phyloP scores from a whole-genome alignment of 1,139 yeast species.

The Pneumocystis carinii region DNA sequence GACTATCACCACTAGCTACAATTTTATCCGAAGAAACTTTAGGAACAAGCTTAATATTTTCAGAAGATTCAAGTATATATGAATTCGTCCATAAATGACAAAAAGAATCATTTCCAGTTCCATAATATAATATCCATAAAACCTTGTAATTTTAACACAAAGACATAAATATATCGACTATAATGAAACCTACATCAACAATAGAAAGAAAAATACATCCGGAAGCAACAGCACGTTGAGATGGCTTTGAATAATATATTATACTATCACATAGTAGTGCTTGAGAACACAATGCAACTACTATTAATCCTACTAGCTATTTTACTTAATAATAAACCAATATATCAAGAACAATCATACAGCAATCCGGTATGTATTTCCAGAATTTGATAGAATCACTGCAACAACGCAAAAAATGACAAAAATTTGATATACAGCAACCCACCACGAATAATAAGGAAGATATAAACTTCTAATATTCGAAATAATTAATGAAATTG shows the following conservation, averaged over 20 bases:
- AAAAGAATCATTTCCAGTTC: background rate
- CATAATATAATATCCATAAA: background rate
- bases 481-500: constrained; percentile 71
- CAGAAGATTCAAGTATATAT: background rate
- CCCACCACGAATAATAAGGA: constrained; percentile 95
- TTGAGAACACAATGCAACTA: constrained; percentile 11
- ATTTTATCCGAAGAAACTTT: background rate
- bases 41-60: background rate
- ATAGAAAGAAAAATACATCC: background rate
- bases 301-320: constrained; percentile 5
- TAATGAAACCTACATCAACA: background rate
- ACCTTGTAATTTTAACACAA: background rate
- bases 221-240: background rate
- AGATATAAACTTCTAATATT: constrained; percentile 26
- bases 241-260: background rate
- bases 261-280: constrained; percentile 12
- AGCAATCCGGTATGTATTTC: constrained; percentile 58
- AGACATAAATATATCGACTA: background rate
- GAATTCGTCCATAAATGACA: background rate
- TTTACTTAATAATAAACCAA: constrained; percentile 9
- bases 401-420: constrained; percentile 41
- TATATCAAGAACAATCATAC: constrained; percentile 23
- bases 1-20: background rate
- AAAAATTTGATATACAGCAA: constrained; percentile 61
- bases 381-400: constrained; percentile 50